Base-by-base conservation (phyloP, 805 yeast genomes). In the Candida andamanensis region DNA sequence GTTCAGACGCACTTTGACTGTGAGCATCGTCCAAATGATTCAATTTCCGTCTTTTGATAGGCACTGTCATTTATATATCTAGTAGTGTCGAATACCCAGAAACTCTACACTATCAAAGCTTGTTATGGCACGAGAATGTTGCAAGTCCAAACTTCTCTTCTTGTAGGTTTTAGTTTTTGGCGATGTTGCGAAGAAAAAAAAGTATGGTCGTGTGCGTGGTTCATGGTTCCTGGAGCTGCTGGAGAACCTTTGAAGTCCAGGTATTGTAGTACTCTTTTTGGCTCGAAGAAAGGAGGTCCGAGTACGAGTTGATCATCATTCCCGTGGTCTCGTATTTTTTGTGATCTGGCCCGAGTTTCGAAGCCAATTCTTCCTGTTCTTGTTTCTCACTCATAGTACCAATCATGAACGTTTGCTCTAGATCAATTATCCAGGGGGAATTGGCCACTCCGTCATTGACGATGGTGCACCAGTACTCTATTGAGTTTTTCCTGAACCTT, bases 391-490 rank as follows among this genome's bases (percentile, higher is more conserved):
- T 31, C 13, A 23, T 37, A 9, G 21, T 27, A 12, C 59, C 58
- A 41, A 52, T 57, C 42, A 63, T 56, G 46, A 68, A 64, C 41
- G 62, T 58, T 10, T 61, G 49, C 41, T 74, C 76, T 22, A 82
- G 49, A 17, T 71, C 74, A 21, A 71, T 60, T 32, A 75, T 67
- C 90, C 94, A 83, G 25, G 71, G 66, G 39, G 72, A 77, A 28
- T 72, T 72, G 17, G 67, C 64, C 21, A 81, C 63, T 34, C 80
- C 52, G 26, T 68, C 73, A 26, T 69, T 69, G 0, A 78, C 76
- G 16, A 78, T 54, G 10, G 60, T 68, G 11, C 74, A 57, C 71
- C 83, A 78, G 13, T 67, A 60, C 12, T 60, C 53, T 34, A 82
- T 54, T 23, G 76, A 80, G 22, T 65, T 54, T 28, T 64, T 50